Evolutionary conservation across 2,329 filamentous ascomycete genomes (phyloP).

Genomic region (Tolypocladium ophioglossoides): DNA sequence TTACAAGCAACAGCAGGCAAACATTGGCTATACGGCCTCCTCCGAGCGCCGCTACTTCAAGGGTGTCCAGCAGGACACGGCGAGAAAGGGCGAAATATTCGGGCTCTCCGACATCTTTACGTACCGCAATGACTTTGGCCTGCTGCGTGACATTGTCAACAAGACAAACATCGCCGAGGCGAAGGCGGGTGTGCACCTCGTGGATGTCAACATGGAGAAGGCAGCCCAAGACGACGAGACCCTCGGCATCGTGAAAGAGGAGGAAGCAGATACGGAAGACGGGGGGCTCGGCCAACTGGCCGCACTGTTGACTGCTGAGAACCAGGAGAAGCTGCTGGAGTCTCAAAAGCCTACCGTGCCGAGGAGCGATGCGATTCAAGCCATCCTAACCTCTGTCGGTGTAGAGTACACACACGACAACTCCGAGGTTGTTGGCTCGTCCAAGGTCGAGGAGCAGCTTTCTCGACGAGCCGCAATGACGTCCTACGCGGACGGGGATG

Average conservation of each 20-base stretch:
- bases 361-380: slow-evolving; percentile 68
- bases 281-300: slow-evolving; percentile 66
- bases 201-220: slow-evolving; percentile 63
- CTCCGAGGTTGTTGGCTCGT: slow-evolving; percentile 84
- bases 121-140: slow-evolving; percentile 66
- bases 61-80: slow-evolving; percentile 75
- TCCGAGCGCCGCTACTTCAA: slow-evolving; percentile 91
- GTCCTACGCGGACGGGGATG: slow-evolving; percentile 30
- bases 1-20: slow-evolving; percentile 98
- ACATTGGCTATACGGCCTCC: slow-evolving; percentile 91
- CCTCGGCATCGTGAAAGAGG: slow-evolving; percentile 30
- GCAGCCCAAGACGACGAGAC: slow-evolving; percentile 43
- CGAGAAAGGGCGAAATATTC: slow-evolving; percentile 87
- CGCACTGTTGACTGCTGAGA: slow-evolving; percentile 33
- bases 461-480: slow-evolving; percentile 63
- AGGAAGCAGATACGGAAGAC: slow-evolving; percentile 46
- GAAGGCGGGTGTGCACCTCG: slow-evolving; percentile 69
- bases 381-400: slow-evolving; percentile 77
- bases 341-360: slow-evolving; percentile 25
- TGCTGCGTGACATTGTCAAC: slow-evolving; percentile 92
- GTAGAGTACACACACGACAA: slow-evolving; percentile 97
- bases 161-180: slow-evolving; percentile 96
- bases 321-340: slow-evolving; percentile 28
- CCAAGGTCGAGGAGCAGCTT: slow-evolving; percentile 80
- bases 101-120: slow-evolving; percentile 79